Evolutionary conservation across 2,329 filamentous ascomycete genomes (phyloP).

Genomic region (Fusarium sambucinum): DNA sequence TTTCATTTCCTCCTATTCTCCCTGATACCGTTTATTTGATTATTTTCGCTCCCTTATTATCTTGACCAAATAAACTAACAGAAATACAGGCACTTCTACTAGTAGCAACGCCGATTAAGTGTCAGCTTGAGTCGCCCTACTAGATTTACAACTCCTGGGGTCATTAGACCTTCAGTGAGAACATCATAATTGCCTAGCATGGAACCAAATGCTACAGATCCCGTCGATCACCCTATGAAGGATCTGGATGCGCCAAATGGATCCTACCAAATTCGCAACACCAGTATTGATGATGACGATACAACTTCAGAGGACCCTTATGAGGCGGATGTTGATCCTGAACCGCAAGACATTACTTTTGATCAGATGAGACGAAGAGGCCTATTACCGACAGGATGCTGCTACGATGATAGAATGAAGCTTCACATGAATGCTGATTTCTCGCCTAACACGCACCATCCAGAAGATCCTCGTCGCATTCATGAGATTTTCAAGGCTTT

Average conservation of each 20-base stretch:
- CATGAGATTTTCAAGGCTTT: conserved; percentile 93
- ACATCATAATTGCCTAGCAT: conserved; percentile 13
- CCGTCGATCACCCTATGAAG: conserved; percentile 59
- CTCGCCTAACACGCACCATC: conserved; percentile 81
- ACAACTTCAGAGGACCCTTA: conserved; percentile 52
- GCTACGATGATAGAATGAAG: conserved; percentile 96
- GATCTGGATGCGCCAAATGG: conserved; percentile 54
- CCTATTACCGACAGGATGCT: conserved; percentile 78
- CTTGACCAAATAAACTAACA: conserved; percentile 7
- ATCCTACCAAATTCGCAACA: conserved; percentile 29
- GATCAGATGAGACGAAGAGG: conserved; percentile 59
- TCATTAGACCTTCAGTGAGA: conserved; percentile 35
- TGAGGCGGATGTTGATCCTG: conserved; percentile 53
- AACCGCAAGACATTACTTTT: conserved; percentile 54
- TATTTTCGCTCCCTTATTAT: neutral
- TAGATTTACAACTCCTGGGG: conserved; percentile 35
- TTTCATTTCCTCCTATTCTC: neutral
- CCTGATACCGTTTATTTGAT: neutral
- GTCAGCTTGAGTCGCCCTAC: conserved; percentile 5
- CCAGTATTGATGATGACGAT: conserved; percentile 51
- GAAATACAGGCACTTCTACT: conserved; percentile 5
- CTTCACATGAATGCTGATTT: conserved; percentile 90
- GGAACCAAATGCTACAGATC: conserved; percentile 54
- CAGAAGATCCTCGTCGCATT: conserved; percentile 93
- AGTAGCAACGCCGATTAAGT: neutral